Conservation (phyloP, 179 eudicot species). For the Gypsophila paniculata region DNA sequence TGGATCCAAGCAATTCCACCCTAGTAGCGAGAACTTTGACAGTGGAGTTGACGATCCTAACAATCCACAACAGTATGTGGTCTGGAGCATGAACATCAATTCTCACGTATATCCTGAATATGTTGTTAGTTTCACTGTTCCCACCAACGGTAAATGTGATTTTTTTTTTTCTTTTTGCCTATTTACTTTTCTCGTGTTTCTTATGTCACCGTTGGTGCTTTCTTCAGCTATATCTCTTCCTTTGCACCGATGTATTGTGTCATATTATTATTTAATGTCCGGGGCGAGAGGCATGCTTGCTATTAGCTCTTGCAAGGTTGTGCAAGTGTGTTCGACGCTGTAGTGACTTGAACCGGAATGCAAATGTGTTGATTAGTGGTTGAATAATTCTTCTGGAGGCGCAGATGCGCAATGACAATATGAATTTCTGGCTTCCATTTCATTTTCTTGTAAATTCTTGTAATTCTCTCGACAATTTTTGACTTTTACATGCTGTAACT, state of each 20-base stretch:
- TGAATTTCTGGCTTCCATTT: not conserved
- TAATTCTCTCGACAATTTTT: not conserved
- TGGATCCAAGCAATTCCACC: constrained; percentile 87
- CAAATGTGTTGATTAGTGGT: constrained; percentile 8
- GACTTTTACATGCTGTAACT: not conserved
- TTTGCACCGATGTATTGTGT: not conserved
- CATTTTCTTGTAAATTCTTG: not conserved
- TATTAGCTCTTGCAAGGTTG: constrained; percentile 16
- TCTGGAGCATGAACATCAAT: constrained; percentile 85
- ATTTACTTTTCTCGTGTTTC: not conserved
- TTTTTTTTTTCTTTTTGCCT: constrained; percentile 25
- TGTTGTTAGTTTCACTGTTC: constrained; percentile 81
- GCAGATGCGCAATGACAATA: not conserved
- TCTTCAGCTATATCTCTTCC: constrained; percentile 2
- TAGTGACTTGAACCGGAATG: constrained; percentile 9
- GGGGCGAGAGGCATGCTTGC: not conserved
- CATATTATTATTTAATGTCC: too few species aligned
- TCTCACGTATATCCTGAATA: constrained; percentile 82
- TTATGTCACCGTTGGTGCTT: not conserved
- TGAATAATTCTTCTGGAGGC: not conserved
- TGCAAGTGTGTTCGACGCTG: not conserved
- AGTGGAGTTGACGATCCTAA: constrained; percentile 84
- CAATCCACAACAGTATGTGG: constrained; percentile 63
- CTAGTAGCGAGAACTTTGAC: constrained; percentile 75
- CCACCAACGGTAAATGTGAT: constrained; percentile 57